A percentile compares a stretch with the other conserved stretches of the same genome.
Conservation (phyloP, 2,329 filamentous ascomycete genomes). For the Cercospora canescens region DNA sequence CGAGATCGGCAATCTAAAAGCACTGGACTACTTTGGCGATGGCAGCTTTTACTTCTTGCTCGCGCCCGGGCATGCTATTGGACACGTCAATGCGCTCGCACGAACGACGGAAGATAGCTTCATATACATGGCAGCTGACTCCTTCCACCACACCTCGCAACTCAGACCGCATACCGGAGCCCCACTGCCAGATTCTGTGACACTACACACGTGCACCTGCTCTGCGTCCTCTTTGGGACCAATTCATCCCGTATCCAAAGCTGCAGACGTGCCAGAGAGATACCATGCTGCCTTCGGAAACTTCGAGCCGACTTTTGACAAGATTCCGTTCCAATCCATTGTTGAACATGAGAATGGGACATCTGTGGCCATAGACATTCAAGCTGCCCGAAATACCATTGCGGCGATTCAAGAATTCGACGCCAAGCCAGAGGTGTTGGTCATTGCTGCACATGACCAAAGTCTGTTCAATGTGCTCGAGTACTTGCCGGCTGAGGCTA, state of each 20-base stretch:
- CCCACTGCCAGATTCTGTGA: slow-evolving; percentile 34
- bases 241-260: background rate
- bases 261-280: slow-evolving; percentile 41
- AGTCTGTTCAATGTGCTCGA: slow-evolving; percentile 23
- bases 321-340: slow-evolving; percentile 13
- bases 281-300: slow-evolving; percentile 15
- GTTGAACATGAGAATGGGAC: slow-evolving; percentile 7
- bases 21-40: slow-evolving; percentile 54
- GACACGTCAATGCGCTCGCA: slow-evolving; percentile 49
- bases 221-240: background rate
- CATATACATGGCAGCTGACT: slow-evolving; percentile 39
- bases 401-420: slow-evolving; percentile 21
- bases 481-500: slow-evolving; percentile 19
- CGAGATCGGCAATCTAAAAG: slow-evolving; percentile 43
- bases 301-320: slow-evolving; percentile 1
- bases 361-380: slow-evolving; percentile 17
- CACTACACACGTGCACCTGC: slow-evolving; percentile 12
- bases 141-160: slow-evolving; percentile 31
- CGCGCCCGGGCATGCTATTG: slow-evolving; percentile 51
- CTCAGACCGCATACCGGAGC: slow-evolving; percentile 40
- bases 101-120: slow-evolving; percentile 41
- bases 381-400: slow-evolving; percentile 18
- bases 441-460: slow-evolving; percentile 25
- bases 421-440: slow-evolving; percentile 20
- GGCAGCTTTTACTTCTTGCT: slow-evolving; percentile 54